Conservation (phyloP, 441 rosid species). For the Flueggea neowawraea region DNA sequence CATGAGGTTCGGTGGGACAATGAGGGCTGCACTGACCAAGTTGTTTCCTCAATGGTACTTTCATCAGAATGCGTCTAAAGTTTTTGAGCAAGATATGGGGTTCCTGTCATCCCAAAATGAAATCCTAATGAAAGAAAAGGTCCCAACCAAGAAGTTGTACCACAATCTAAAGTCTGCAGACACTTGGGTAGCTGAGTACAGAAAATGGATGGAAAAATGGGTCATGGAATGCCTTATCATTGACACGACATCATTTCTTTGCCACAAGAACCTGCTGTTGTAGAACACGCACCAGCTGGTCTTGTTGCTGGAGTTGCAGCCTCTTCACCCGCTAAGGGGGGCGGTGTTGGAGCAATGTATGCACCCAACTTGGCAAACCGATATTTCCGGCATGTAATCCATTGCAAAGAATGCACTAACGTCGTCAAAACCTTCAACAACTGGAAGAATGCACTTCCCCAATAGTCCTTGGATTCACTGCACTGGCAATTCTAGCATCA, state of each 20-base stretch:
- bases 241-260: slow-evolving; percentile 72
- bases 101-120: slow-evolving; percentile 91
- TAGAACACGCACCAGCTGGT: slow-evolving; percentile 92
- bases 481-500: slow-evolving; percentile 65
- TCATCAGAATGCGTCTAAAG: slow-evolving; percentile 83
- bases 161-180: slow-evolving; percentile 73
- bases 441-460: slow-evolving; percentile 64
- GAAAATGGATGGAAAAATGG: slow-evolving; percentile 99
- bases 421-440: slow-evolving; percentile 46
- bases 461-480: slow-evolving; percentile 37
- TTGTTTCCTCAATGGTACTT: slow-evolving; percentile 76
- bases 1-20: slow-evolving; percentile 78
- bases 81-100: slow-evolving; percentile 97
- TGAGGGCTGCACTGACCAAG: slow-evolving; percentile 43
- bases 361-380: slow-evolving; percentile 75
- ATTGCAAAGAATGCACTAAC: slow-evolving; percentile 73
- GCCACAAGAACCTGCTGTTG: slow-evolving; percentile 69
- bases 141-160: slow-evolving; percentile 80
- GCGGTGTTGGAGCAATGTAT: slow-evolving; percentile 69
- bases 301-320: slow-evolving; percentile 71
- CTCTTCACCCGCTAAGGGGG: slow-evolving; percentile 84
- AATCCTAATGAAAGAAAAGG: slow-evolving; percentile 67
- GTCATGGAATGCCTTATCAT: slow-evolving; percentile 98
- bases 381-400: slow-evolving; percentile 79
- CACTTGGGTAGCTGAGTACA: slow-evolving; percentile 88